These are phyloP conservation scores for Hippophae tibetana DNA, from an alignment of 306 rosid genomes.

Conservation along the genomic window DNA sequence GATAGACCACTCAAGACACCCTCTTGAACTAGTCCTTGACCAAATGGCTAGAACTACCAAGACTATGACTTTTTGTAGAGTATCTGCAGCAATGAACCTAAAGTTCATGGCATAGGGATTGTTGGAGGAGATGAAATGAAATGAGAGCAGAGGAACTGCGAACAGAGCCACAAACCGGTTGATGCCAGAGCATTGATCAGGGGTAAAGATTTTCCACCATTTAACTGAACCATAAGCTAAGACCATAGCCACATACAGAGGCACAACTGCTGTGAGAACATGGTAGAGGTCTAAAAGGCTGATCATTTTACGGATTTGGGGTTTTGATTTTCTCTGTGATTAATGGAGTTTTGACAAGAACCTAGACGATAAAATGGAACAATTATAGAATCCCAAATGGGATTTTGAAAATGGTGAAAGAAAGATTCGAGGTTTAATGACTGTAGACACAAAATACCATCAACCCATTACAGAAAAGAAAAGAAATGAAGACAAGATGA, in stretches of 20 bases:
- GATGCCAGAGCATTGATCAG: constrained; percentile 82
- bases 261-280: constrained; percentile 76
- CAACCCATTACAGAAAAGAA: not conserved
- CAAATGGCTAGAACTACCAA: constrained; percentile 38
- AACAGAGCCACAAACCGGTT: constrained; percentile 84
- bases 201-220: constrained; percentile 87
- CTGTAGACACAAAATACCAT: not conserved
- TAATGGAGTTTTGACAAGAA: not conserved
- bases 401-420: not conserved
- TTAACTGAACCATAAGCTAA: constrained; percentile 76
- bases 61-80: constrained; percentile 53
- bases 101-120: constrained; percentile 72
- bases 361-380: constrained; percentile 1
- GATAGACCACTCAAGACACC: constrained; percentile 68
- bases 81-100: constrained; percentile 69
- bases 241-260: constrained; percentile 79
- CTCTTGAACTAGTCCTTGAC: constrained; percentile 44
- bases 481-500: not conserved
- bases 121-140: constrained; percentile 78
- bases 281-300: constrained; percentile 54
- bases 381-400: not conserved
- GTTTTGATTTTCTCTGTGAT: not conserved
- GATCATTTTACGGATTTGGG: constrained; percentile 35
- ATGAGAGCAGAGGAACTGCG: constrained; percentile 76
- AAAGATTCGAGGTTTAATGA: not conserved